Evolutionary conservation across 768 basidiomycete genomes (phyloP), one percentile per base, ranked within the genome.

Genomic region (Collybiopsis confluens): DNA sequence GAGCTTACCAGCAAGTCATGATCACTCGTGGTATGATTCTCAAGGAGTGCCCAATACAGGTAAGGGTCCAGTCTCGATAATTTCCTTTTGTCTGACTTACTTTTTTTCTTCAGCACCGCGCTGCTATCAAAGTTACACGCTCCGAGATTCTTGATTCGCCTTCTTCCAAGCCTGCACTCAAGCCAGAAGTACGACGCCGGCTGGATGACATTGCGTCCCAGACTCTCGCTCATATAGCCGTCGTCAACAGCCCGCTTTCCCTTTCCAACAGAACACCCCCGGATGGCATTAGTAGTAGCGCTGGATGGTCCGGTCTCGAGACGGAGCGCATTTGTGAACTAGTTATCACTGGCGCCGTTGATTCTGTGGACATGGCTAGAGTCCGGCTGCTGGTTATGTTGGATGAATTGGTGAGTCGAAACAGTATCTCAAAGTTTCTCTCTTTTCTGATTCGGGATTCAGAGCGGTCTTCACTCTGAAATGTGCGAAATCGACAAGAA

Each of bases 121-220:
- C 88, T 41, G 78, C 87, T 50, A 91, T 98, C 75, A 91, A 90
- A 65, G 91, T 96, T 23, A 82, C 92, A 26, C 88, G 94, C 62
- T 90, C 91, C 26, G 95, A 98, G 67, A 90, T 98, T 55, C 85
- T 98, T 46, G 93, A 97, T 68, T 84, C 85, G 48, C 85, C 84
- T 52, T 79, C 85, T 58, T 85, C 85, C 38, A 85, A 88, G 70
- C 90, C 90, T 5, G 68, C 82, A 5, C 79, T 96, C 62, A 95
- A 94, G 68, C 73, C 83, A 0, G 86, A 91, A 59, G 90, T 95
- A 33, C 81, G 88, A 50, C 82, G 83, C 47, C 83, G 86, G 52
- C 80, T 98, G n/a, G 93, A 97, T 68, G 92, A 96, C 64, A 91
- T 98, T 64, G 95, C 94, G 26, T 85, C 87, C 2, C 88, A 92